phyloP scores from a whole-genome alignment of 257 asterid genomes.

The Cruciata laevipes region DNA sequence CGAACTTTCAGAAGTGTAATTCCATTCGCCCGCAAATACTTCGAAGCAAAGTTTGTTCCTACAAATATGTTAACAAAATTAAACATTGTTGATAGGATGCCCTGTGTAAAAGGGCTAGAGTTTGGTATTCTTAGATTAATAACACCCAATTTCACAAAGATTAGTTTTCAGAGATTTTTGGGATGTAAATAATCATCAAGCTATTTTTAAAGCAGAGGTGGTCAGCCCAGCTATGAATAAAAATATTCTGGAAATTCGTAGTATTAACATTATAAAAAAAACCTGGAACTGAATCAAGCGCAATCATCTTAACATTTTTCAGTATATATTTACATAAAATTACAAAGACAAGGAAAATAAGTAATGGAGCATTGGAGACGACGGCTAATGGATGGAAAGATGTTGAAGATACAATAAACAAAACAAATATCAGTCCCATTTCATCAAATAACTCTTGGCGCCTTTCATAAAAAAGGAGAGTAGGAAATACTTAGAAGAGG shows the following conservation, averaged over 20 bases:
- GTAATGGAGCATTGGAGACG: neutral
- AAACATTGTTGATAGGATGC: neutral
- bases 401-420: neutral
- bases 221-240: neutral
- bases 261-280: too few species aligned
- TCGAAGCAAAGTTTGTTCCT: constrained; percentile 70
- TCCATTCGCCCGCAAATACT: constrained; percentile 46
- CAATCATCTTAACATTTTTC: neutral
- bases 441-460: neutral
- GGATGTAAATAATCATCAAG: neutral
- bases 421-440: too few species aligned
- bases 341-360: neutral
- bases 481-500: neutral
- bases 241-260: too few species aligned
- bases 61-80: constrained; percentile 12
- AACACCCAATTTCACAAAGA: neutral
- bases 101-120: neutral
- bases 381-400: neutral
- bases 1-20: constrained; percentile 62
- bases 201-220: neutral
- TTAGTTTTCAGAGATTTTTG: neutral
- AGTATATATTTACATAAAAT: too few species aligned
- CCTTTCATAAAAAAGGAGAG: neutral
- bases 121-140: neutral
- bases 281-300: too few species aligned